Evolutionary conservation across 2,329 filamentous ascomycete species (phyloP), one percentile per base, ranked within the genome.

Genomic region (Lizonia empirigonia): DNA sequence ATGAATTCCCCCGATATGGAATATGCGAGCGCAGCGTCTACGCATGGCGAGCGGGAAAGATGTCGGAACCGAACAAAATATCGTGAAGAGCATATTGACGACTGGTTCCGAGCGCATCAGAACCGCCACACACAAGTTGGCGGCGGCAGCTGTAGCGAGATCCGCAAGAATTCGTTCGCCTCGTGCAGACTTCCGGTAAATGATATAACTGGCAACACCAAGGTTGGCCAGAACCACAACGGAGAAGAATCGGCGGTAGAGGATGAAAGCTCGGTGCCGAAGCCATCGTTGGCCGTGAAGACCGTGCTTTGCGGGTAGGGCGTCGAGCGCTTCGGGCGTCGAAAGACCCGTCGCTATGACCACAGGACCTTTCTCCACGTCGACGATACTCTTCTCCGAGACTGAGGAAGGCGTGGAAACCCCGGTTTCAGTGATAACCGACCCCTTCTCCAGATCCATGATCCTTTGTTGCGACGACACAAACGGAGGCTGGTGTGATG

Each of bases 1-100:
- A 33, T 74, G 72, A 15, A 74, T 65, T 1, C 72, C 72, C 8
- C 72, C 72, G 35, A 71, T 70, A 37, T 72, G 67, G 44, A 71
- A 73, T 5, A 74, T 60, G 7, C 68, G 63, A 10, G 69, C 70
- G 33, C 67, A 67, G 12, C 67, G 59, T 19, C 68, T 59, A 4
- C 72, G 68, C 7, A 74, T 63, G 0, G 57, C 44, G 7, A 74
- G 64, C 22, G 72, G 71, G 1, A 59, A 59, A 4, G 44, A 66
- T 0, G 57, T 63, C 4, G 71, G 69, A 4, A 70, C 61, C 2
- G 68, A 74, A 19, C 71, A 74, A 36, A 65, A 72, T 4, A 63
- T 45, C 3, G 59, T 65, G 52, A 74, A 74, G 9, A 74, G 59
- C 15, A 69, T 35, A 35, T 74, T 74, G 46, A 74, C 57, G 4